Base-by-base conservation (phyloP, 163 green algal species). In the Chlamydomonas reinhardtii region DNA sequence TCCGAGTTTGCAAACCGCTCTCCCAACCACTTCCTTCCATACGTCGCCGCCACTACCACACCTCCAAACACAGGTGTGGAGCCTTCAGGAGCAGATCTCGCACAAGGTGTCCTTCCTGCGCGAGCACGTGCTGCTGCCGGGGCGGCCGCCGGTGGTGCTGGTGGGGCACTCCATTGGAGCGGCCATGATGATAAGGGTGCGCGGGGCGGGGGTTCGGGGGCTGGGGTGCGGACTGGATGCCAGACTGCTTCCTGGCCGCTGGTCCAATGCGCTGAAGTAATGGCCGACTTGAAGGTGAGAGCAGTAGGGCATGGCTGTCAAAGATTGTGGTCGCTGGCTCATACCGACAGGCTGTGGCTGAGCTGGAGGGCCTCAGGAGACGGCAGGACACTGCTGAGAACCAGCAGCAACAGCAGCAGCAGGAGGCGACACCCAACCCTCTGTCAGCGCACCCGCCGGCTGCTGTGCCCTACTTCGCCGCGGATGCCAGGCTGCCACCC, bases 91-190 rank as follows among this genome's bases (percentile, higher is more conserved):
- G 61, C 82, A 93, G 85, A 85, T 93, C 4, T 17, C 77, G 19
- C 90, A 93, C 76, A 92, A 93, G 85, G 73, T 89, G 35, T 68
- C 66, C 14, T 91, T 90, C 59, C 70, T 93, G 20, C 59, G 62
- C 11, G 59, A 92, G 76, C 88, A 89, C 61, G 62, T 90, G 61
- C 48, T 89, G 52, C 52, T 72, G n/a, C 73, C 74, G 0, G 78
- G 76, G 0, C 62, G 62, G 48, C 74, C 90, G 11, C 88, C 89
- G 6, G 62, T 91, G 34, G 74, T 89, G 34, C 64, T 94, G 24
- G 65, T 94, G 32, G 91, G 79, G 22, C 91, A 94, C 69, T 93
- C 89, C 52, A 93, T 94, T 62, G 91, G 91, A 12, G 62, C 69
- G 16, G 76, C 83, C 78, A 85, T 91, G 39, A 43, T 32, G 39